Percentiles rank a stretch among this genome's conserved stretches.
Conservation (phyloP, 164 flowering plant species). For the Cinnamomum micranthum region DNA sequence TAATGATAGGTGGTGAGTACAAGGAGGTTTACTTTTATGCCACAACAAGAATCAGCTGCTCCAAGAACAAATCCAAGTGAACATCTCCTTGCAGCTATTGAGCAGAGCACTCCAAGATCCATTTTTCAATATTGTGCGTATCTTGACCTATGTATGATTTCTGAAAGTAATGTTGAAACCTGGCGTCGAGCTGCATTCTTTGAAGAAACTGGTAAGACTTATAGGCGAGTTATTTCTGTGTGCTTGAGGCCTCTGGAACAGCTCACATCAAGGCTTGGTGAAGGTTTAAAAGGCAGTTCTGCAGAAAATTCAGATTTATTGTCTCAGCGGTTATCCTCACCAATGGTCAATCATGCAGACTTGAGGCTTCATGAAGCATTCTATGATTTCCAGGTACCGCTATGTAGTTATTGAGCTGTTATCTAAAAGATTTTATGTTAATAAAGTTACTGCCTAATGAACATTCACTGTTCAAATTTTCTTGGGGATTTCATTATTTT, state of each 20-base stretch:
- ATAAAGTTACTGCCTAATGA: too few species aligned
- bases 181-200: conserved; percentile 98
- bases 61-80: conserved; percentile 92
- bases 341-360: conserved; percentile 32
- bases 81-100: conserved; percentile 71
- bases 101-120: conserved; percentile 65
- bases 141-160: conserved; percentile 85
- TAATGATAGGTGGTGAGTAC: conserved; percentile 61
- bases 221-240: conserved; percentile 67
- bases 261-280: conserved; percentile 51
- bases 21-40: conserved; percentile 77
- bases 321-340: conserved; percentile 54
- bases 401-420: too few species aligned
- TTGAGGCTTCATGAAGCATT: conserved; percentile 44
- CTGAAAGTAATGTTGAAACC: conserved; percentile 77
- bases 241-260: conserved; percentile 82
- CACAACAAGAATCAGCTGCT: conserved; percentile 94
- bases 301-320: conserved; percentile 37
- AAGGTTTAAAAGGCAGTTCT: conserved; percentile 48
- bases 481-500: too few species aligned
- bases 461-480: too few species aligned
- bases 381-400: conserved; percentile 61
- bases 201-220: conserved; percentile 94
- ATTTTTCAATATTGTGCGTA: conserved; percentile 78
- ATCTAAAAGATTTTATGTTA: too few species aligned